A percentile compares a stretch with the other conserved stretches of the same genome.
Conservation (phyloP, 2,329 filamentous ascomycete species). For the Elsinoe australis region DNA sequence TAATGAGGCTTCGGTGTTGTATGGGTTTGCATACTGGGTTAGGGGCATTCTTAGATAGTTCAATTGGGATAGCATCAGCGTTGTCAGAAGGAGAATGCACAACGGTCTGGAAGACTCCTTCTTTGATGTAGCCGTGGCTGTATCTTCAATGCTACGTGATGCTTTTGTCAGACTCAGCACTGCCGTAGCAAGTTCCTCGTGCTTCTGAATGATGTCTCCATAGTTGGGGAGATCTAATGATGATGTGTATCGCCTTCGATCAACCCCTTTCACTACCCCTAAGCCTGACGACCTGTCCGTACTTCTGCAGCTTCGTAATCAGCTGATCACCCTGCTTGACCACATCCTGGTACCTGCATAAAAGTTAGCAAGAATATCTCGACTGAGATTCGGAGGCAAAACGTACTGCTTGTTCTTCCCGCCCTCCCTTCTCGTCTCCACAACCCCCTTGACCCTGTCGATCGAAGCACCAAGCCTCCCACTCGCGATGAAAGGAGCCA, state of each 20-base stretch:
- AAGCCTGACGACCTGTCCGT: constrained; percentile 89
- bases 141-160: background rate
- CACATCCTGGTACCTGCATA: constrained; percentile 69
- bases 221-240: too few species aligned
- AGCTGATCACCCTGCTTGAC: constrained; percentile 96
- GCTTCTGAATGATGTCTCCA: too few species aligned
- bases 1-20: background rate
- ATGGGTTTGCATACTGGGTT: too few species aligned
- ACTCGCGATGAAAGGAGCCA: constrained; percentile 93
- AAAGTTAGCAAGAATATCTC: constrained; percentile 5
- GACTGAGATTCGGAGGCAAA: background rate
- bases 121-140: background rate
- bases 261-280: constrained; percentile 87
- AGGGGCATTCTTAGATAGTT: constrained; percentile 3
- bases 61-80: background rate
- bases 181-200: too few species aligned
- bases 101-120: background rate
- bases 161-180: too few species aligned
- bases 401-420: constrained; percentile 92
- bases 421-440: constrained; percentile 94
- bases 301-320: constrained; percentile 99
- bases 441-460: constrained; percentile 91
- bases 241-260: too few species aligned
- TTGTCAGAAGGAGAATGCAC: background rate
- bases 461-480: constrained; percentile 95